Conservation (phyloP, 108 stramenopile genomes). For the Skeletonema costatum region DNA sequence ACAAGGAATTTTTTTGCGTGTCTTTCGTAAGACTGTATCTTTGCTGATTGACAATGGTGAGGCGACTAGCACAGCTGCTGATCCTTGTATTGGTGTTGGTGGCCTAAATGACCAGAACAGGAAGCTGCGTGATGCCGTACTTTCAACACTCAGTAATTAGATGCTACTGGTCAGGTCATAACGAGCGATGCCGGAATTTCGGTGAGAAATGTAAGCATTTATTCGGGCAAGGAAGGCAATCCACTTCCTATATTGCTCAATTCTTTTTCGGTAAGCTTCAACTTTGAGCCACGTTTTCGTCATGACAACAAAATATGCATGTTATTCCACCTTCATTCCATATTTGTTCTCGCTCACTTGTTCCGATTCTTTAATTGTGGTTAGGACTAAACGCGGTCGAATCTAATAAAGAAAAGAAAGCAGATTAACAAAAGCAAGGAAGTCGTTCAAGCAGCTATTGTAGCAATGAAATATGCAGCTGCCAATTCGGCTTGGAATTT, state of each 20-base stretch:
- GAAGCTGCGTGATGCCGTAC: background rate
- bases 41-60: constrained; percentile 14
- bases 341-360: no score
- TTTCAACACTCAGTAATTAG: constrained; percentile 1
- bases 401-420: background rate
- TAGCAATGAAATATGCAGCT: background rate
- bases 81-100: no score
- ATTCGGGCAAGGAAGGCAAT: background rate
- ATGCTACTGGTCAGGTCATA: background rate
- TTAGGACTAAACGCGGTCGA: background rate
- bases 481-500: constrained; percentile 19
- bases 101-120: no score
- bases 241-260: no score
- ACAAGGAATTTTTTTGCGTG: no score
- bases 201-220: background rate
- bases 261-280: no score
- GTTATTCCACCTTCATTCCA: no score
- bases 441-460: no score
- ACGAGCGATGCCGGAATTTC: background rate
- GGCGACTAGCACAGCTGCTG: background rate
- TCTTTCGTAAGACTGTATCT: constrained; percentile 9
- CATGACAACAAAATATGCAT: no score
- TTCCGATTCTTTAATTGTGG: no score
- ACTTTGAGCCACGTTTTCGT: no score
- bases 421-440: background rate